Base-by-base conservation (phyloP, 2,329 filamentous ascomycete genomes). In the Calonectria hawksworthii region DNA sequence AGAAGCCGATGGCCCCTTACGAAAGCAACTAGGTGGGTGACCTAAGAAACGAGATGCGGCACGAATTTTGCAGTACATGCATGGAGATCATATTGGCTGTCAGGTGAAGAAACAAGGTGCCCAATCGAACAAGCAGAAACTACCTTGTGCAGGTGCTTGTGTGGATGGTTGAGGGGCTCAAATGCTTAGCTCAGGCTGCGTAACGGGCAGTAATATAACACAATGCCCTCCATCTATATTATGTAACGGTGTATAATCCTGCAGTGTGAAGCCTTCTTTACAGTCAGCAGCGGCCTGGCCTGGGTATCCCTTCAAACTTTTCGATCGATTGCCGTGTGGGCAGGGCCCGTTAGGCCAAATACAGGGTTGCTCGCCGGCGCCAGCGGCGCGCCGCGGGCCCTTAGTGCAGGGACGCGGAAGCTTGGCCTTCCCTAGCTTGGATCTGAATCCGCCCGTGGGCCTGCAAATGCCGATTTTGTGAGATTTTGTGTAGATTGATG, bases 291-390 rank as follows among this genome's bases (percentile, higher is more conserved):
- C 28, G 10, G 36, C 14, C 13, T 36, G 28, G 44, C 41, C n/a
- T 66, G 65, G 65, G 34, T 61, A 47, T 69, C 38, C 67, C 52
- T 18, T 34, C 52, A 23, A 28, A 13, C 10, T 65, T 28, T 4
- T 65, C 30, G 61, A 65, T 65, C 61, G 61, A 65, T 50, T 47
- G 38, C 61, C 61, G 41, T 64, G 21, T 38, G 34, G 34, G 9
- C 50, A 38, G 34, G 51, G 32, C 21, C 21, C 28, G 26, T 56
- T 61, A 50, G 18, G 52, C 67, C 52, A 5, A 32, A 61, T 51
- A 41, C 67, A 69, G 67, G 67, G 67, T 69, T 69, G 14, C 67
- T 69, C 67, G 67, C 41, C 67, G 67, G 52, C 67, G 67, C 30
- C 52, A 59, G 66, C 66, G 65, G 44, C 21, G 50, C 65, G 50